These are phyloP conservation scores for Aaosphaeria arxii DNA, from an alignment of 2,329 filamentous ascomycete genomes.

Conservation along the genomic window DNA sequence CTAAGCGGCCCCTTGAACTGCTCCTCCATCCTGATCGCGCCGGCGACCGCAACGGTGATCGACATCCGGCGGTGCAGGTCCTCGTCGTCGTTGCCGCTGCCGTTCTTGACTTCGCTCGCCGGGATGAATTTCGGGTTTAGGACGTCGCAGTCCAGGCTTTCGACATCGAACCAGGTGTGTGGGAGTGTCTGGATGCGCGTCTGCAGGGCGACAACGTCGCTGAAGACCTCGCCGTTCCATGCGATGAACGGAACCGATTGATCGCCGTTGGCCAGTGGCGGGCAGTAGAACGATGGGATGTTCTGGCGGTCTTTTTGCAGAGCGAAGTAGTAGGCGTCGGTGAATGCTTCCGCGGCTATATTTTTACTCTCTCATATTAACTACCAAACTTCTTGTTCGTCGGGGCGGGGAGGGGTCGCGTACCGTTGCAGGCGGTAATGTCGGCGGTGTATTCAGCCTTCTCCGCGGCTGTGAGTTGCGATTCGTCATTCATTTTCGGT, in stretches of 20 bases:
- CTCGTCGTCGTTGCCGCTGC: constrained; percentile 29
- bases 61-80: constrained; percentile 59
- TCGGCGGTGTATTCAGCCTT: constrained; percentile 3
- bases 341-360: constrained; percentile 68
- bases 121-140: constrained; percentile 63
- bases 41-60: constrained; percentile 71
- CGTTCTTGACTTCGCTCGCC: constrained; percentile 3
- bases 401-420: neutral
- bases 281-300: constrained; percentile 69
- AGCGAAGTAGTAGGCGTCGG: constrained; percentile 72
- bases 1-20: constrained; percentile 59
- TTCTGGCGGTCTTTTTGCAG: constrained; percentile 58
- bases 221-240: constrained; percentile 71
- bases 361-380: neutral
- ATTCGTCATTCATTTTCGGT: constrained; percentile 3
- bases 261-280: constrained; percentile 49
- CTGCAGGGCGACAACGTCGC: constrained; percentile 63
- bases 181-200: constrained; percentile 63
- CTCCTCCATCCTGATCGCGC: constrained; percentile 65
- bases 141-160: constrained; percentile 74
- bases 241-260: constrained; percentile 63
- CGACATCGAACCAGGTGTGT: constrained; percentile 66
- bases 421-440: constrained; percentile 4
- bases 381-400: neutral
- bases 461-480: constrained; percentile 1